Conservation (phyloP, 192 early-diverging fungal genomes). For the Backusella sp. region DNA sequence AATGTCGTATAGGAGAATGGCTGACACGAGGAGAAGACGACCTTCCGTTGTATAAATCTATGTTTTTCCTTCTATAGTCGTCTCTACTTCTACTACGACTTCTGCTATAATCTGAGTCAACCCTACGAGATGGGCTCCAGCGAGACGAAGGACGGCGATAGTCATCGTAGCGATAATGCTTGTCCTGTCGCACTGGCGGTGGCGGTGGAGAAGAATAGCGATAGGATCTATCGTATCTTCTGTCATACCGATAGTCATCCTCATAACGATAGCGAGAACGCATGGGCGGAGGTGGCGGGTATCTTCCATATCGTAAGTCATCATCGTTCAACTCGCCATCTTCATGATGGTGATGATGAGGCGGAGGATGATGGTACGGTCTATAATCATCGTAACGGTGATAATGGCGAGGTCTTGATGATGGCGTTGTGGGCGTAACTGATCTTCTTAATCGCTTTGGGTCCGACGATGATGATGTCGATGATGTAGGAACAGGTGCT, state of each 20-base stretch:
- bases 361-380: neutral
- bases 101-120: conserved; percentile 15
- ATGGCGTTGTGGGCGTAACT: neutral
- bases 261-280: conserved; percentile 13
- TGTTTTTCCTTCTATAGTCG: neutral
- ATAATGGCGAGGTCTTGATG: neutral
- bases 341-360: neutral
- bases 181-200: neutral
- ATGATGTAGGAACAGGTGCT: neutral
- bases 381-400: neutral
- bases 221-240: conserved; percentile 7
- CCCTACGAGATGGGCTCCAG: neutral
- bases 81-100: conserved; percentile 26
- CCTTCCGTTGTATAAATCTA: neutral
- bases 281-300: neutral
- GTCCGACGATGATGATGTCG: neutral
- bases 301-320: neutral
- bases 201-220: conserved; percentile 9
- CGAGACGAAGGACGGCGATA: neutral
- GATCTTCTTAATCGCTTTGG: neutral
- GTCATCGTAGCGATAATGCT: neutral
- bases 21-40: neutral
- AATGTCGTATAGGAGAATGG: neutral
- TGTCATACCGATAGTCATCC: conserved; percentile 11
- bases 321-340: neutral